Base-by-base conservation (phyloP, 192 early-diverging fungal genomes). In the Dispira simplex region DNA sequence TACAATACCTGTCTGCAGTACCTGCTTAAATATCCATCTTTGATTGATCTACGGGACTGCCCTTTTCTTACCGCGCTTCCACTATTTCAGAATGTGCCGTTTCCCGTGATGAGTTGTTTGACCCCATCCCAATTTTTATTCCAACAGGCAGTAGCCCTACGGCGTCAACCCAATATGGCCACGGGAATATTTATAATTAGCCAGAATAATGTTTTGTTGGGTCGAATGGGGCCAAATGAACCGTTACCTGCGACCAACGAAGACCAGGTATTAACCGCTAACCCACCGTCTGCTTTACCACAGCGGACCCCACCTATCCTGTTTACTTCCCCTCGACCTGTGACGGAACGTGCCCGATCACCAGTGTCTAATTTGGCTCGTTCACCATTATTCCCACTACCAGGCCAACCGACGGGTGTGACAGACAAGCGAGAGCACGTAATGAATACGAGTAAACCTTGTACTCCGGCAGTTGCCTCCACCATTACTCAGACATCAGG, bases 141-240 rank as follows among this genome's bases (percentile, higher is more conserved):
- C 12, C 65, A 81, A 44, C 87, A 89, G 71, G 87, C 85, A 0
- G 74, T 81, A 48, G 77, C 73, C 32, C 72, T 89, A 64, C 83
- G 81, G 21, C 71, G 79, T 21, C 73, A 78, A 32, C 66, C 81
- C n/a, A 72, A 77, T 5, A 44, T 66, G 10, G 84, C 79, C 14
- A 72, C 75, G 0, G 77, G 79, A 20, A 53, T 70, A 28, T 68
- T 80, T 16, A 76, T 89, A 20, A 71, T 81, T 27, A 71, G 72
- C 52, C 83, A 87, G 63, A 82, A 83, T 64, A 72, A 77, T 70
- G 52, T 69, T 14, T 71, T 71, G 70, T 69, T 71, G 62, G 66
- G 56, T 6, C 11, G 13, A 12, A 39, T 43, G n/a, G 68, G 10
- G 71, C 70, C 44, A 20, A 67, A 14, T 76, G 75, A 71, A 68